Evolutionary conservation across 1,139 yeast species (phyloP).

Genomic region (Geotrichum histeridarum): DNA sequence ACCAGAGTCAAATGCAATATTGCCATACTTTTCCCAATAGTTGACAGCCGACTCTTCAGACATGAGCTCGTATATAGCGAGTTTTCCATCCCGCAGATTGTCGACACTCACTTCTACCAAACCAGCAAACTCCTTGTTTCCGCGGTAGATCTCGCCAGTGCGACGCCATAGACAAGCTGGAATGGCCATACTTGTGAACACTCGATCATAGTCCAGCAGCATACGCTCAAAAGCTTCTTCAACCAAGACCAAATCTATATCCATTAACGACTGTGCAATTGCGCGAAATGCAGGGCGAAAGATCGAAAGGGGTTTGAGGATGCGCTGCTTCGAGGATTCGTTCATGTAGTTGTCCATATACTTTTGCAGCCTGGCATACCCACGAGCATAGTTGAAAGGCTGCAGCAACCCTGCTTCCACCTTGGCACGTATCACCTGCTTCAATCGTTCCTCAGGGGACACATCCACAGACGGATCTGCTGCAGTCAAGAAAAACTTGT

Average conservation of each 20-base stretch:
- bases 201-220: constrained; percentile 89
- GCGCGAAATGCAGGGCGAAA: constrained; percentile 94
- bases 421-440: constrained; percentile 93
- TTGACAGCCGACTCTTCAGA: constrained; percentile 96
- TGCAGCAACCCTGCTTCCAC: constrained; percentile 87
- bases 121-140: constrained; percentile 94
- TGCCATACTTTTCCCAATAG: constrained; percentile 96
- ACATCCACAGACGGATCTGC: constrained; percentile 96
- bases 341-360: constrained; percentile 92
- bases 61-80: constrained; percentile 92
- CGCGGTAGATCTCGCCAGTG: constrained; percentile 93
- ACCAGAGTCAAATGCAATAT: constrained; percentile 91
- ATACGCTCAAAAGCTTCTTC: constrained; percentile 93
- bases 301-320: constrained; percentile 75
- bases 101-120: constrained; percentile 89
- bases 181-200: constrained; percentile 94
- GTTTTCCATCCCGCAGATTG: constrained; percentile 84
- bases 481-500: constrained; percentile 89
- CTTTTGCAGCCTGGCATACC: constrained; percentile 81
- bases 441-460: constrained; percentile 88
- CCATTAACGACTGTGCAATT: constrained; percentile 83
- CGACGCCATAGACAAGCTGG: constrained; percentile 98
- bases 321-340: constrained; percentile 76
- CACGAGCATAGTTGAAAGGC: constrained; percentile 92
- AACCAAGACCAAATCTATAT: constrained; percentile 84